phyloP scores from a whole-genome alignment of 2,329 filamentous ascomycete species.

The Alternaria brassicae region DNA sequence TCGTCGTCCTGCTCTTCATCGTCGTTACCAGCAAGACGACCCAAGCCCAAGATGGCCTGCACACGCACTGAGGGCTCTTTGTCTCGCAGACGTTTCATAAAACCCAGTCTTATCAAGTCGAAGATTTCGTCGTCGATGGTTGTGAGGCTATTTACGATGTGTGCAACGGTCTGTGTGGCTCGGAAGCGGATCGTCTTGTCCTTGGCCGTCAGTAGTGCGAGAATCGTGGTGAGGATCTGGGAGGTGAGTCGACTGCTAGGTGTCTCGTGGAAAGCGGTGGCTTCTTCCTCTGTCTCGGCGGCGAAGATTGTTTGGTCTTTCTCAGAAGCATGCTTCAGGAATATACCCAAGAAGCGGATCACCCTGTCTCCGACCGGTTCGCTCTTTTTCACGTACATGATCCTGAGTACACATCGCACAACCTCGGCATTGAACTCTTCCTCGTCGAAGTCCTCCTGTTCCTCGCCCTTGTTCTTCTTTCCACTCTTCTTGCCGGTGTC shows the following conservation, averaged over 20 bases:
- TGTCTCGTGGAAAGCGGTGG: slow-evolving; percentile 77
- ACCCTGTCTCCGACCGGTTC: slow-evolving; percentile 86
- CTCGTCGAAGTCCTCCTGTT: slow-evolving; percentile 74
- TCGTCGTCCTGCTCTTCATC: slow-evolving; percentile 67
- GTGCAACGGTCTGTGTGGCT: slow-evolving; percentile 85
- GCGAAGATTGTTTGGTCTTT: slow-evolving; percentile 54
- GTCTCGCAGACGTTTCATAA: slow-evolving; percentile 87
- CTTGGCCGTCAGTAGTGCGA: slow-evolving; percentile 82
- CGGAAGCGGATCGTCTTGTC: slow-evolving; percentile 93
- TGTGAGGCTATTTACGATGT: slow-evolving; percentile 91
- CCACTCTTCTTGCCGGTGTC: slow-evolving; percentile 56
- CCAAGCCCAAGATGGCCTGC: slow-evolving; percentile 90
- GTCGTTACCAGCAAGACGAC: slow-evolving; percentile 75
- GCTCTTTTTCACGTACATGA: slow-evolving; percentile 89
- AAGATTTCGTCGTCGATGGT: slow-evolving; percentile 93
- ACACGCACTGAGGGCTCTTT: slow-evolving; percentile 92
- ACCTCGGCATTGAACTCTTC: slow-evolving; percentile 88
- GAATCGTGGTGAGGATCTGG: slow-evolving; percentile 73
- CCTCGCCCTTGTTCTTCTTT: slow-evolving; percentile 51
- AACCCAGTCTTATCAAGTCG: slow-evolving; percentile 76
- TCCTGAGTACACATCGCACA: slow-evolving; percentile 78
- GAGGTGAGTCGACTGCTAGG: slow-evolving; percentile 81
- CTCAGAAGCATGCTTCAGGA: slow-evolving; percentile 72
- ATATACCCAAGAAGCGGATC: slow-evolving; percentile 86
- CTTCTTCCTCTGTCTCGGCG: slow-evolving; percentile 67